A percentile compares a stretch with the other conserved stretches of the same genome.
phyloP scores from a whole-genome alignment of 805 yeast genomes.

The Pichia heedii region DNA sequence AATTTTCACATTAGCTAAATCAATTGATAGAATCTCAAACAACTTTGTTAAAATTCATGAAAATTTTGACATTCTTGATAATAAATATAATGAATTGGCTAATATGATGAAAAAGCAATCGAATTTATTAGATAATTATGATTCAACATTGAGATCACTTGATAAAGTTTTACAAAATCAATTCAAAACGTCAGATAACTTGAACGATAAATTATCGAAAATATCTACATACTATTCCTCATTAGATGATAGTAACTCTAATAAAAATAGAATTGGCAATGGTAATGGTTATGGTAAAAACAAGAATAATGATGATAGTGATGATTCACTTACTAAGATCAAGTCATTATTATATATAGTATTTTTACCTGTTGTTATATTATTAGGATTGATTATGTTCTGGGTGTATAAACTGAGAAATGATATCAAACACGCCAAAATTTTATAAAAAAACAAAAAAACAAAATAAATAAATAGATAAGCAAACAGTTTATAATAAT shows the following conservation, averaged over 20 bases:
- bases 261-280: no score
- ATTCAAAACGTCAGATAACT: conserved; percentile 8
- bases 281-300: neutral
- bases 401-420: conserved; percentile 47
- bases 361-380: conserved; percentile 31
- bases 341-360: conserved; percentile 15
- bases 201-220: conserved; percentile 8
- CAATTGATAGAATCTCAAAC: conserved; percentile 4
- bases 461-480: neutral
- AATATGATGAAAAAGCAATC: conserved; percentile 11
- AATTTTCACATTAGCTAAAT: conserved; percentile 1
- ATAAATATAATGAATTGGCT: conserved; percentile 7
- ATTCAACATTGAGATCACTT: conserved; percentile 9
- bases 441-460: conserved; percentile 30
- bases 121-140: conserved; percentile 11
- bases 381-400: conserved; percentile 33
- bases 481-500: neutral
- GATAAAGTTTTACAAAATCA: conserved; percentile 11
- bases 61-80: conserved; percentile 3
- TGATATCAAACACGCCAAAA: conserved; percentile 54
- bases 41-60: conserved; percentile 5
- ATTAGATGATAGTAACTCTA: no score
- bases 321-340: conserved; percentile 2
- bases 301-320: neutral
- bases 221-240: conserved; percentile 2